Base-by-base conservation (phyloP, 2,329 filamentous ascomycete genomes). In the Pseudogymnoascus sp. region DNA sequence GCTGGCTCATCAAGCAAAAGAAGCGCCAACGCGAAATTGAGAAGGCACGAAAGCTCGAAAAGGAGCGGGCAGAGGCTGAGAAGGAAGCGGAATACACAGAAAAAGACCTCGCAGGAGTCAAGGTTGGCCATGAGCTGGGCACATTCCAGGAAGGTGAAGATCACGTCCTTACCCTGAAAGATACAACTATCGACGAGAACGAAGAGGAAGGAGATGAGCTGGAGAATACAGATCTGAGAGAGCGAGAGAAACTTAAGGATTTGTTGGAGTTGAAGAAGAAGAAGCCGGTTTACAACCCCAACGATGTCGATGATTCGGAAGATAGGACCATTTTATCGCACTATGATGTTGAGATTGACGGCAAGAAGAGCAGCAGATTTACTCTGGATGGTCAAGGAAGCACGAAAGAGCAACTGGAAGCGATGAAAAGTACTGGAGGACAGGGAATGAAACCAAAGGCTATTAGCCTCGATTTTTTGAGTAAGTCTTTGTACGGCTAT, bases 11-110 rank as follows among this genome's bases (percentile, higher is more conserved):
- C 68, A 88, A 88, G 64, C 88, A 93, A 74, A 97, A 96, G 81
- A 97, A 96, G 79, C 83, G 92, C 60, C 91, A 96, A 74, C 96
- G 92, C 81, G 90, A 92, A 76, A 92, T 97, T 39, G 89, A 88
- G 52, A 87, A 90, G 69, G 86, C 87, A 31, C 83, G 89, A 67
- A 85, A 85, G 71, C 71, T 80, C 61, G 90, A 91, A 65, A 85
- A 90, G 70, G 91, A 97, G 73, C 77, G 91, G 52, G 90, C 87
- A 8, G 89, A 92, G 72, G 83, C 83, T 8, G 82, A 78, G 3
- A 82, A 83, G 1, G 84, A 83, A 3, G 86, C 86, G 1, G 86
- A 93, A 70, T 96, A 97, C 74, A 92, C 90, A 0, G 85, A 91
- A 3, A 88, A 89, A 65, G 92, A 97, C 72, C 80, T 97, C 59